Evolutionary conservation across 1,284 basidiomycete species (phyloP).

Genomic region (Melampsora americana): DNA sequence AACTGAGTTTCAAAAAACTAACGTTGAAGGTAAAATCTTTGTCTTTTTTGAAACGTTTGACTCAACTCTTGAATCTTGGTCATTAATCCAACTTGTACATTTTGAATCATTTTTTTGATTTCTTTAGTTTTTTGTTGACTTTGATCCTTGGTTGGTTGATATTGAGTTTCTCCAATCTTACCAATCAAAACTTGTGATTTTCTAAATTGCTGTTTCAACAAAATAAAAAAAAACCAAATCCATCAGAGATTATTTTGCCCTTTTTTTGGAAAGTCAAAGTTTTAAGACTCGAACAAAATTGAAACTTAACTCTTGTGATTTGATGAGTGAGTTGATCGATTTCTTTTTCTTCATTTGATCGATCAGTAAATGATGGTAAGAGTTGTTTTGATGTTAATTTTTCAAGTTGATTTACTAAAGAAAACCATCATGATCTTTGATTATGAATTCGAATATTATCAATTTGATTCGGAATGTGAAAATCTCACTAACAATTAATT

Average conservation of each 20-base stretch:
- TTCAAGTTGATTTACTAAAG: slow-evolving; percentile 71
- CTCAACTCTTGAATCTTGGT: slow-evolving; percentile 90
- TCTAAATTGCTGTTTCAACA: slow-evolving; percentile 22
- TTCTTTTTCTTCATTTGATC: slow-evolving; percentile 84
- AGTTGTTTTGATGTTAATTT: slow-evolving; percentile 93
- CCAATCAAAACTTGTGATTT: slow-evolving; percentile 36
- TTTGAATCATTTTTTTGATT: slow-evolving; percentile 72
- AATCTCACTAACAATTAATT: slow-evolving; percentile 69
- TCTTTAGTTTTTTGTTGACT: slow-evolving; percentile 52
- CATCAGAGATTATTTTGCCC: too few species aligned
- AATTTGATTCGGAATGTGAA: neutral
- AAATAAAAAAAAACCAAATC: neutral
- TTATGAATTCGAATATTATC: neutral
- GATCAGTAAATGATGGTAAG: slow-evolving; percentile 92
- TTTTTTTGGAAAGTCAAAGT: too few species aligned
- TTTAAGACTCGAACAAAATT: too few species aligned
- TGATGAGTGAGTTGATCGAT: slow-evolving; percentile 82
- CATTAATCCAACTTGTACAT: slow-evolving; percentile 93
- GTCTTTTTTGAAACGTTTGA: slow-evolving; percentile 92
- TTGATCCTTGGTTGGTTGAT: slow-evolving; percentile 45
- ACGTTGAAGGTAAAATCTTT: slow-evolving; percentile 96
- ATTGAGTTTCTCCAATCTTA: slow-evolving; percentile 31
- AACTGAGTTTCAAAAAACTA: slow-evolving; percentile 57
- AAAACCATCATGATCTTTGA: slow-evolving; percentile 43
- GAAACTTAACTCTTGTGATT: slow-evolving; percentile 73